These are phyloP conservation scores for Heteromeles arbutifolia DNA, from an alignment of 306 rosid genomes.

Conservation along the genomic window DNA sequence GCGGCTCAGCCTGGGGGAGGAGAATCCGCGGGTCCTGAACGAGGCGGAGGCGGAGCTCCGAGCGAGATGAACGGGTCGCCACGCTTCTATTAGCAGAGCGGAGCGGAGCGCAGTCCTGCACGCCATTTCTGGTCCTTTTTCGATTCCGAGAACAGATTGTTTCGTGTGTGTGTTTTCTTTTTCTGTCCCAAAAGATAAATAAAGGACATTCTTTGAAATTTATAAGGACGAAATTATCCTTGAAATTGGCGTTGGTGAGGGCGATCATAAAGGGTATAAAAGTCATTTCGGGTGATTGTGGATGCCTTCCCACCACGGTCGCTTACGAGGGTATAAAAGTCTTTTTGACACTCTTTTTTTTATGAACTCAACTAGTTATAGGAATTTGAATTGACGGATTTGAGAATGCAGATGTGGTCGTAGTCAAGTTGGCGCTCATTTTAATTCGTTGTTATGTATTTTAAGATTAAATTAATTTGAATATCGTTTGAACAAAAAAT, in stretches of 20 bases:
- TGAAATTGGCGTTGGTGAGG: too few relatives aligned
- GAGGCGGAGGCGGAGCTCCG: slow-evolving; percentile 24
- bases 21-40: slow-evolving; percentile 6
- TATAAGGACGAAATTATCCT: background rate
- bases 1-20: slow-evolving; percentile 13
- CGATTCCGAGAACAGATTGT: background rate
- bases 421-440: too few relatives aligned
- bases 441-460: too few relatives aligned
- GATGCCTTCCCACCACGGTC: too few relatives aligned
- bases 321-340: background rate
- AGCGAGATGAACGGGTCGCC: slow-evolving; percentile 34
- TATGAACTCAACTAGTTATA: background rate
- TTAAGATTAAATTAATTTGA: background rate
- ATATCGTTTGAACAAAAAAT: background rate
- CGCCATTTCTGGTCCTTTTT: slow-evolving; percentile 41
- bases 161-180: background rate
- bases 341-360: background rate
- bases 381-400: background rate
- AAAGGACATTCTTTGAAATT: background rate
- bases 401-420: too few relatives aligned
- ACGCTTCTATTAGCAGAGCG: slow-evolving; percentile 45
- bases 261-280: background rate
- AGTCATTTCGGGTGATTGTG: background rate
- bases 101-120: slow-evolving; percentile 56
- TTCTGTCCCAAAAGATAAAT: background rate